A percentile compares a stretch with the other conserved stretches of the same genome.
These are phyloP conservation scores for Aspergillus jensenii DNA, from an alignment of 2,329 filamentous ascomycete genomes.

Conservation along the genomic window DNA sequence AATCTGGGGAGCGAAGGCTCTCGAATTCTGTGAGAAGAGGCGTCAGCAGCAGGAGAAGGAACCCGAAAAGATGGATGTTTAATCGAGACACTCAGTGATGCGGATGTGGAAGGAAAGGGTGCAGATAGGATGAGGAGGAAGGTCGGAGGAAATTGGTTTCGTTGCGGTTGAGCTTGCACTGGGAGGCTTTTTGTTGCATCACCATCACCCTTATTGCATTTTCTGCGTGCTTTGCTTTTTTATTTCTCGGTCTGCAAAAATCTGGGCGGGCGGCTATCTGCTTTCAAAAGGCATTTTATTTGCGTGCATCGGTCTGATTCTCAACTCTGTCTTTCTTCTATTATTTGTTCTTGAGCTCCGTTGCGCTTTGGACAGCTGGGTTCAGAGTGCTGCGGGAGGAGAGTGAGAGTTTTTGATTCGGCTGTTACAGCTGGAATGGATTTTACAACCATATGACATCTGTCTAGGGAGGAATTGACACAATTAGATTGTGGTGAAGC, in stretches of 20 bases:
- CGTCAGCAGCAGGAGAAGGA: conserved; percentile 13
- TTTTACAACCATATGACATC: neutral
- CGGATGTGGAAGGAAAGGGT: neutral
- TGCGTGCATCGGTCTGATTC: conserved; percentile 12
- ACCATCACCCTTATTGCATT: conserved; percentile 9
- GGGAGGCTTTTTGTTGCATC: conserved; percentile 19
- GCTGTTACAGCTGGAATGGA: neutral
- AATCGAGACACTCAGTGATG: conserved; percentile 5
- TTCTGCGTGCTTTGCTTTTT: conserved; percentile 10
- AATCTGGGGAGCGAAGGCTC: conserved; percentile 42
- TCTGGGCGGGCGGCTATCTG: conserved; percentile 28
- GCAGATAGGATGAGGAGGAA: conserved; percentile 8
- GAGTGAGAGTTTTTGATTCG: neutral
- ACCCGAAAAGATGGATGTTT: conserved; percentile 18
- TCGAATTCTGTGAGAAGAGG: conserved; percentile 37
- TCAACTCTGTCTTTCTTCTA: conserved; percentile 6
- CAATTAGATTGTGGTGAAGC: neutral
- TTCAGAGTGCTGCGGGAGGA: neutral
- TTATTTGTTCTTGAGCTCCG: neutral
- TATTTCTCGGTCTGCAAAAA: conserved; percentile 15
- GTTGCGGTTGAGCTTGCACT: neutral
- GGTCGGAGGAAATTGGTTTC: neutral
- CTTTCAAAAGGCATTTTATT: conserved; percentile 16
- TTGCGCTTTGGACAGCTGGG: neutral
- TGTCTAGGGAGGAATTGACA: neutral